These are phyloP conservation scores for Uronychia binucleata DNA, from an alignment of 73 alveolate genomes.

Conservation along the genomic window DNA sequence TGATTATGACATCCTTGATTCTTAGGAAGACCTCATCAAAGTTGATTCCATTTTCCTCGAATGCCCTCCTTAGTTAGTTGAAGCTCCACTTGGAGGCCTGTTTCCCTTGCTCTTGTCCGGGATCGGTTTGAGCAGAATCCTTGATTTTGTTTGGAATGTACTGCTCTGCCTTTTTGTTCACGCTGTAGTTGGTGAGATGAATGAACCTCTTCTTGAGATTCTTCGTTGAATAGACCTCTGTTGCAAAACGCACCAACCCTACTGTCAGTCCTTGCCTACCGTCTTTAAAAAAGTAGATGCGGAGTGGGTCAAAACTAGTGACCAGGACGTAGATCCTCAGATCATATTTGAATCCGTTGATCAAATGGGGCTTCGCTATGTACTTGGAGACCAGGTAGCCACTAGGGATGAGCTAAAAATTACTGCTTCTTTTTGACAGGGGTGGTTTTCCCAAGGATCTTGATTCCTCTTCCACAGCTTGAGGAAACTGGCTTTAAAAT, in stretches of 20 bases:
- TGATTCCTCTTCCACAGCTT: constrained; percentile 97
- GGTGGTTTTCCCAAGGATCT: constrained; percentile 68
- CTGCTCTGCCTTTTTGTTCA: constrained; percentile 64
- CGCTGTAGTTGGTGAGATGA: constrained; percentile 67
- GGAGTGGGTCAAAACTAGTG: constrained; percentile 94
- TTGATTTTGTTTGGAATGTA: constrained; percentile 48
- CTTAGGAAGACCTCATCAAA: constrained; percentile 65
- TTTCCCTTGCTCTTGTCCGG: constrained; percentile 41
- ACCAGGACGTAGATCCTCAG: constrained; percentile 89
- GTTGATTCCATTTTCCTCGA: constrained; percentile 62
- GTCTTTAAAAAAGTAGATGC: constrained; percentile 91
- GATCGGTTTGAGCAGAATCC: neutral
- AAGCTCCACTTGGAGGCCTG: constrained; percentile 87
- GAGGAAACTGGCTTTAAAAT: constrained; percentile 94
- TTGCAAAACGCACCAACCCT: constrained; percentile 98
- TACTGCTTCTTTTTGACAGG: constrained; percentile 50
- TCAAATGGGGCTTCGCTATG: constrained; percentile 90
- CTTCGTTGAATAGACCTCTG: constrained; percentile 84
- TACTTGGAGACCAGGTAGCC: constrained; percentile 81
- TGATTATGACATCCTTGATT: constrained; percentile 67
- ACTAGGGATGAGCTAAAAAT: neutral
- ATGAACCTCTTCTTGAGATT: constrained; percentile 41
- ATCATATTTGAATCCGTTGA: constrained; percentile 94
- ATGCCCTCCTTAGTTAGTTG: constrained; percentile 54
- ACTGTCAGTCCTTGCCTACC: constrained; percentile 22